These are phyloP conservation scores for Colletotrichum trifolii DNA, from an alignment of 2,329 filamentous ascomycete genomes.

Conservation along the genomic window DNA sequence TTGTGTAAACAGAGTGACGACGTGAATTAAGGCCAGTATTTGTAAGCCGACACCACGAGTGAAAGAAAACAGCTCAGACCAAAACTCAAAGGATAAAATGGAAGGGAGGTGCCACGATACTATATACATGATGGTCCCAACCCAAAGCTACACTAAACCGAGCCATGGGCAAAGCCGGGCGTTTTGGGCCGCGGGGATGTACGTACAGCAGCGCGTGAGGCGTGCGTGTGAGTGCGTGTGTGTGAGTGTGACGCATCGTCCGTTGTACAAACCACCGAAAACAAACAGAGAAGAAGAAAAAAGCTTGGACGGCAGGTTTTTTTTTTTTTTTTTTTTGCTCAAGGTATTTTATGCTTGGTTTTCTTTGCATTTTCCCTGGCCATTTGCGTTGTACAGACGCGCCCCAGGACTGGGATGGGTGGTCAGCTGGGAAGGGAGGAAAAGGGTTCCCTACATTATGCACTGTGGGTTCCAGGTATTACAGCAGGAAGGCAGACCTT, in stretches of 20 bases:
- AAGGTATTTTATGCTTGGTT: not conserved
- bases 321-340: not conserved
- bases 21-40: too few relatives aligned
- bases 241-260: not conserved
- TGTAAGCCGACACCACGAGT: too few relatives aligned
- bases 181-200: not conserved
- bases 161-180: not conserved
- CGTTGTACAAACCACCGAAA: not conserved
- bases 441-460: too few relatives aligned
- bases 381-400: not conserved
- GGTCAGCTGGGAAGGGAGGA: not conserved
- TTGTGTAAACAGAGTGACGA: too few relatives aligned
- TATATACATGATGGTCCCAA: too few relatives aligned
- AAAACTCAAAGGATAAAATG: too few relatives aligned
- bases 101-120: too few relatives aligned
- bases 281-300: too few relatives aligned
- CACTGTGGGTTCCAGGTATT: too few relatives aligned
- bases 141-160: too few relatives aligned
- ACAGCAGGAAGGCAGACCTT: too few relatives aligned
- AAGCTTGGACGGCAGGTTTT: slow-evolving; percentile 2
- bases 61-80: too few relatives aligned
- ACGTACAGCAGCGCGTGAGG: not conserved
- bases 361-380: not conserved
- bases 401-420: not conserved
- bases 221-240: not conserved